Evolutionary conservation across 2,329 filamentous ascomycete species (phyloP).

Genomic region (Botrytis squamosa): DNA sequence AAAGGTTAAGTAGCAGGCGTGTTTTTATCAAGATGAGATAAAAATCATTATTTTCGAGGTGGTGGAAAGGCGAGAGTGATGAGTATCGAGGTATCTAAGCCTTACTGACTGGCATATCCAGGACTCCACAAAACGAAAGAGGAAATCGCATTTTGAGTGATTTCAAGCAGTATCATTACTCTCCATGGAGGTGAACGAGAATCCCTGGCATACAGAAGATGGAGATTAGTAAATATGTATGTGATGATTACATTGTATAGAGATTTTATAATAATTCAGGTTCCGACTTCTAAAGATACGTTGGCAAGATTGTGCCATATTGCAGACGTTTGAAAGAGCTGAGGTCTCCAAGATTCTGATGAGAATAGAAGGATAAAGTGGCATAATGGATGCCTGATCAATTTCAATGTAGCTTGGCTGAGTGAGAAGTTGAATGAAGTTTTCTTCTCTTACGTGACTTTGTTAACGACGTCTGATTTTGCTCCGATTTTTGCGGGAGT

Average conservation of each 20-base stretch:
- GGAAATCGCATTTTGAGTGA: not conserved
- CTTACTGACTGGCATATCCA: not conserved
- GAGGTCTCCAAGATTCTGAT: not conserved
- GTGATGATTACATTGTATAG: too few species aligned
- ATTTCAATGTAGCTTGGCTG: not conserved
- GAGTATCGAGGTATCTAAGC: not conserved
- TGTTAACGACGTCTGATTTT: not conserved
- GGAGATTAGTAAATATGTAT: not conserved
- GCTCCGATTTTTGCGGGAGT: not conserved
- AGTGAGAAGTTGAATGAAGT: not conserved
- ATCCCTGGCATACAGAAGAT: not conserved
- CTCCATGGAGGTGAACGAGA: not conserved
- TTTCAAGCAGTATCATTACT: not conserved
- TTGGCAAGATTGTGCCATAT: not conserved
- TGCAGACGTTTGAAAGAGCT: accelerated
- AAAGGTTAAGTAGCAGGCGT: not conserved
- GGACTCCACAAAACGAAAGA: not conserved
- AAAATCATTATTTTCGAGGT: not conserved
- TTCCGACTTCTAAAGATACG: not conserved
- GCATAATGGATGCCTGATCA: not conserved
- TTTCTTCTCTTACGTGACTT: not conserved
- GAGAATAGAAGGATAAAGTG: not conserved
- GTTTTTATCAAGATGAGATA: not conserved
- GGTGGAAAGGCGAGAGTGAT: not conserved
- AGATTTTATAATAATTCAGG: not conserved